These are phyloP conservation scores for Glycine tomentella DNA, from an alignment of 306 rosid genomes.

Conservation along the genomic window DNA sequence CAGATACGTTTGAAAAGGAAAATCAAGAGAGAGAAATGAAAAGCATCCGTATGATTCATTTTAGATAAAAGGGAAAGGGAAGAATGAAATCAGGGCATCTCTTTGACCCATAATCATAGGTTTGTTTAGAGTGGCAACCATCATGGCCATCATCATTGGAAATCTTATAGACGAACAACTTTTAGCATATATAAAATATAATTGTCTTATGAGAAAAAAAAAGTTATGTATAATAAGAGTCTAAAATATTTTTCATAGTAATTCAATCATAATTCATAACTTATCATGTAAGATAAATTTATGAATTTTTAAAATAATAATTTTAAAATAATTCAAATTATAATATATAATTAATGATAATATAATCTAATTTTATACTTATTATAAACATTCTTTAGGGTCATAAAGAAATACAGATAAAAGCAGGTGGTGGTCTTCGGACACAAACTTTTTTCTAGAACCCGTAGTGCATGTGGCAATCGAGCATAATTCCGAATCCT, in stretches of 20 bases:
- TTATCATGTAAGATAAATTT: too few relatives aligned
- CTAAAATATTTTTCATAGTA: too few relatives aligned
- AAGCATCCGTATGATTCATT: constrained; percentile 46
- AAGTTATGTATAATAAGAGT: too few relatives aligned
- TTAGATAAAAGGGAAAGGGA: constrained; percentile 30
- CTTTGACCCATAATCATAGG: constrained; percentile 63
- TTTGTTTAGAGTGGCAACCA: constrained; percentile 69
- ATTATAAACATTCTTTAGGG: not conserved
- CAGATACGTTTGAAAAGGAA: constrained; percentile 44
- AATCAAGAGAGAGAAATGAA: constrained; percentile 41
- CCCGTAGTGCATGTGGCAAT: constrained; percentile 41
- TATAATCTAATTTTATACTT: too few relatives aligned
- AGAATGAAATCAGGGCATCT: constrained; percentile 57
- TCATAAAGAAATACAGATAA: constrained; percentile 46
- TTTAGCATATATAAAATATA: constrained; percentile 52
- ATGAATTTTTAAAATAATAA: too few relatives aligned
- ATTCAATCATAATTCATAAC: too few relatives aligned
- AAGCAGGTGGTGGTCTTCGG: constrained; percentile 41
- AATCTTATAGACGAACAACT: constrained; percentile 57
- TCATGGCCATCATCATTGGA: constrained; percentile 74
- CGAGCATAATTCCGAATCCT: constrained; percentile 38
- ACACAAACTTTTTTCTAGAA: constrained; percentile 31
- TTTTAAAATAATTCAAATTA: too few relatives aligned
- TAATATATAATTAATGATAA: too few relatives aligned
- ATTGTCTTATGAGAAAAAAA: not conserved